Evolutionary conservation across 1,139 yeast species (phyloP), one percentile per base, ranked within the genome.

Genomic region (Magnusiomyces sp.): DNA sequence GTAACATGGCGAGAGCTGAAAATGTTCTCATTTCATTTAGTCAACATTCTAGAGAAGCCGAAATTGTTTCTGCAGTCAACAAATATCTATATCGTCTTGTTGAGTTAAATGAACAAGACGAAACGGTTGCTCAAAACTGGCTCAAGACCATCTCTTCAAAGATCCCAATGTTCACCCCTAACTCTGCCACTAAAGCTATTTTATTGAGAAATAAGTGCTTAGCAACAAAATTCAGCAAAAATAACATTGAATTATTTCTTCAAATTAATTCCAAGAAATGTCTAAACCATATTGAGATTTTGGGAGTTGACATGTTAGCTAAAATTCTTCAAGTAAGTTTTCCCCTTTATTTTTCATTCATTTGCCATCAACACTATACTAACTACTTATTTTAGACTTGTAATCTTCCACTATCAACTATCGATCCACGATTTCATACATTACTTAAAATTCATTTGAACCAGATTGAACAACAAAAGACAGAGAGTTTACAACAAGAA

Each of bases 1-100:
- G 76, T 49, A 85, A 86, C 61, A 78, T 77, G 58, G 77, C 75
- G 34, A 73, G 97, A 58, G 95, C 96, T 0, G 80, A 78, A 57
- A 71, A 80, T 33, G 80, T 88, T 27, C 68, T 89, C 44, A 67
- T 71, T 42, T 81, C 87, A 2, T 71, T 79, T 46, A 73, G 75
- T 56, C 77, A 74, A 42, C 69, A 75, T 39, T 68, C 74, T n/a
- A 51, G 64, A 6, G 53, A 62, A 1, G 55, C 62, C 2, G 72
- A 68, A 46, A 62, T 71, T 40, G 56, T 68, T 2, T 66, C 71
- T 54, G 76, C 76, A 2, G 66, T 78, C 49, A 79, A 80, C 62
- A 73, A 73, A 56, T 80, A 74, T 59, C 61, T 81, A 39, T 60
- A 66, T 40, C 63, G 68, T 39, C 71, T 76, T 61, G 73, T 75